Evolutionary conservation across 179 eudicot species (phyloP), one percentile per base, ranked within the genome.

Genomic region (Silene noctiflora): DNA sequence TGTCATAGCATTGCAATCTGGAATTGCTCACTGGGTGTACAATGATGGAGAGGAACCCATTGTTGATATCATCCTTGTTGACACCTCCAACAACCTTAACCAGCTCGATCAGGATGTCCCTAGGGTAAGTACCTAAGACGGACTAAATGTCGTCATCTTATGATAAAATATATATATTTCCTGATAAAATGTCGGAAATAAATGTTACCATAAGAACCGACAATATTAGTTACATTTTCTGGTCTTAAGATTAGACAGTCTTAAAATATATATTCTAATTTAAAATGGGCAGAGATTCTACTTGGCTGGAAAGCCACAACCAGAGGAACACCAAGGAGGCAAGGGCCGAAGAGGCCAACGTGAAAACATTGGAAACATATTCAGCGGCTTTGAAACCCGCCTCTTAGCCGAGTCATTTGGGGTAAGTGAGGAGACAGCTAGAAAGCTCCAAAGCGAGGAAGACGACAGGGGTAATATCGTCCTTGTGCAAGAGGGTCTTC

Each of bases 391-490:
- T 10, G 85, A 77, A 39, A 35, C 76, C 2, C 60, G 75, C 16
- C 3, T 53, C 9, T 51, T 93, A 73, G 88, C 86, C 0, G 89
- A 89, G 69, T 83, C 76, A 5, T 89, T 93, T 61, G 84, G 83
- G 0, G 84, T 91, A 4, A 79, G 84, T 39, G 74, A 74, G n/a
- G 90, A 91, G 62, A 80, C 84, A 0, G 92, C 89, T 0, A 81
- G 83, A 62, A 84, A 19, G 71, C 84, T 91, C 62, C 90, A 84
- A 64, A 64, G 87, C 22, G 79, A 84, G 17, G 79, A 86, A 1
- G 85, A 87, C 2, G 90, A 91, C 33, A 69, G 94, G n/a, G 98
- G 98, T n/a, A 87, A 83, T 76, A 89, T 93, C 1, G 78, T 93
- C 25, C 78, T 22, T 10, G 89, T 86, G 0, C 81, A 84, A 6